These are phyloP conservation scores for Chrysophaeum taylorii DNA, from an alignment of 352 stramenopile genomes.

Conservation along the genomic window DNA sequence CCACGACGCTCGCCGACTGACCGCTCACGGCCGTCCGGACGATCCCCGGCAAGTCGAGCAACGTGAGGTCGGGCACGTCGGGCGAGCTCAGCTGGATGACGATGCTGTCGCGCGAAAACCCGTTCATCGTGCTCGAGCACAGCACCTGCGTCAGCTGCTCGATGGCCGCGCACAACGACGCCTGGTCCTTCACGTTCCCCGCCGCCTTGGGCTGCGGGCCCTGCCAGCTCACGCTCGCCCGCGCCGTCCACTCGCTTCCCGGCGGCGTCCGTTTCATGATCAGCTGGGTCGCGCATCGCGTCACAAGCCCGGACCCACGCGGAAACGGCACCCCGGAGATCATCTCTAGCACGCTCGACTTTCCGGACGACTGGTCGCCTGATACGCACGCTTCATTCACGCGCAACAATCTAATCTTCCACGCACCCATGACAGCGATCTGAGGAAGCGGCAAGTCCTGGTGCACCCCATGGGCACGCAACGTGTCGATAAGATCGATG, in stretches of 20 bases:
- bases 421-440: conserved; percentile 17
- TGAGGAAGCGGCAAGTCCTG: background rate
- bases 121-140: background rate
- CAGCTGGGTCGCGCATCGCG: conserved; percentile 17
- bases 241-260: background rate
- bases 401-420: too few relatives aligned
- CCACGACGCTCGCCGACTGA: conserved; percentile 50
- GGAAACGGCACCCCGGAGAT: conserved; percentile 60
- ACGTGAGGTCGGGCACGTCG: conserved; percentile 56
- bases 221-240: background rate
- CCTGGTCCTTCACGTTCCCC: background rate
- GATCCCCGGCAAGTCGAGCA: conserved; percentile 62
- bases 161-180: background rate
- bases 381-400: too few relatives aligned
- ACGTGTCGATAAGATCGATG: conserved; percentile 12
- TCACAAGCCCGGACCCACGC: conserved; percentile 6
- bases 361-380: conserved; percentile 71
- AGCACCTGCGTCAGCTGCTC: conserved; percentile 40
- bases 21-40: conserved; percentile 53
- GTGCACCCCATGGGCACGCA: conserved; percentile 5
- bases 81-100: conserved; percentile 13
- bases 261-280: conserved; percentile 11
- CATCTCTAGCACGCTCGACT: conserved; percentile 64
- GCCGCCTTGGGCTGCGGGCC: background rate
- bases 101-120: background rate